Evolutionary conservation across 768 basidiomycete genomes (phyloP), one percentile per base, ranked within the genome.

Genomic region (Coprinopsis sp.): DNA sequence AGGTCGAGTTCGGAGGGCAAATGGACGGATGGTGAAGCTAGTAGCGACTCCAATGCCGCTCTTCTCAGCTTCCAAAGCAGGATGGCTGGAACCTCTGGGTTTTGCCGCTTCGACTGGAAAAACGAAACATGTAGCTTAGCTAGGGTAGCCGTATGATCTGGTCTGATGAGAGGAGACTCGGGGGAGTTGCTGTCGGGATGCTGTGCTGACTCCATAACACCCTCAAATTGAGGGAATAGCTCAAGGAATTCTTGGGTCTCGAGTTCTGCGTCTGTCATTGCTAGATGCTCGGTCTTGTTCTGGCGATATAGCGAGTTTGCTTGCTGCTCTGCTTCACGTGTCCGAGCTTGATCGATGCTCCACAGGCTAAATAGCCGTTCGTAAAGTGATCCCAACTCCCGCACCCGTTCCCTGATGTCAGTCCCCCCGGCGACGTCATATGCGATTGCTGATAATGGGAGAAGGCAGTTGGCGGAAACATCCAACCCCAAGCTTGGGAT

Each of bases 221-320:
- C 77, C 25, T 85, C 87, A 54, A 82, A 95, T 10, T 81, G 80
- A 11, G 96, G 96, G 64, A 99, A 99, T 23, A 98, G 62, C 4
- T 78, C 67, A 36, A 82, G 65, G 57, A 98, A 91, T 54, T 98
- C 96, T 51, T 74, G 72, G 61, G 87, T 88, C 59, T 96, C 91
- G 29, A 77, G 59, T 56, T 91, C 87, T 4, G 78, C 79, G 49
- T 94, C 93, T 11, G 74, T 76, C 8, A 73, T 62, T 23, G 73
- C 73, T 23, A 74, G 67, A 37, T 87, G 65, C 12, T 79, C 72
- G 21, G 73, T 58, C 33, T 72, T 72, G 30, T 74, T 79, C 37
- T 72, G 71, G 21, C 86, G 82, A 69, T 98, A 99, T 2, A 98
- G 65, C 18, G 87, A 85, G 22, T 76, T 78, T 0, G 82, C 77